Base-by-base conservation (phyloP, 1,284 basidiomycete genomes). In the Pisolithus thermaeus region DNA sequence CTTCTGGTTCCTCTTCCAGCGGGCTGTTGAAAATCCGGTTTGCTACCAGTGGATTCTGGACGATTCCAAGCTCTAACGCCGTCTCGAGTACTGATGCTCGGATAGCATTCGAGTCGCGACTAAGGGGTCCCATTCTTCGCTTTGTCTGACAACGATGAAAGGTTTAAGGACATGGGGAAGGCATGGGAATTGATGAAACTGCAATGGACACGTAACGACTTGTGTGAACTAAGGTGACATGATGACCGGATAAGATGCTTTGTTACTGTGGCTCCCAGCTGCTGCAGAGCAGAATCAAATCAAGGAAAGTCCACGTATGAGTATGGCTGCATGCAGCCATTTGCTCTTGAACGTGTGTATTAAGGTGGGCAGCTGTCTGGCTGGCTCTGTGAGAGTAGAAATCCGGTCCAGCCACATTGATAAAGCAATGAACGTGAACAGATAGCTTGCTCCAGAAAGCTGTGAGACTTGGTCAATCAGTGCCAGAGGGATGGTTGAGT, bases 71-170 rank as follows among this genome's bases (percentile, higher is more conserved):
- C 59, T 83, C 72, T 30, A 87, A 70, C 7, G 84, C 84, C 22
- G 74, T 81, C 58, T 87, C 83, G 39, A 87, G 74, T 35, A 87
- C 83, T 14, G 84, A 87, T 1, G 84, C 83, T 22, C 84, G 76
- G 20, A 87, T 69, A 22, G 75, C 62, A 59, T 72, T 75, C 1
- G 83, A 83, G 57, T 79, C 71, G 32, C 82, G 77, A 37, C 67
- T 71, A 11, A 50, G 55, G 20, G 32, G 35, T 25, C 41, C 50
- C 20, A 37, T 22, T 18, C 28, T 45, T 3, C 46, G 45, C 48
- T 54, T 61, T 7, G 65, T 56, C 25, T 64, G 65, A 16, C 65
- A 64, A 54, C 62, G 67, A 41, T 55, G 65, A 36, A n/a, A 4
- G 32, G 55, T 45, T 37, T 57, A 60, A 6, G 27, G 49, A 18